Evolutionary conservation across 352 stramenopile species (phyloP), one percentile per base, ranked within the genome.

Genomic region (Pythium phragmitis): DNA sequence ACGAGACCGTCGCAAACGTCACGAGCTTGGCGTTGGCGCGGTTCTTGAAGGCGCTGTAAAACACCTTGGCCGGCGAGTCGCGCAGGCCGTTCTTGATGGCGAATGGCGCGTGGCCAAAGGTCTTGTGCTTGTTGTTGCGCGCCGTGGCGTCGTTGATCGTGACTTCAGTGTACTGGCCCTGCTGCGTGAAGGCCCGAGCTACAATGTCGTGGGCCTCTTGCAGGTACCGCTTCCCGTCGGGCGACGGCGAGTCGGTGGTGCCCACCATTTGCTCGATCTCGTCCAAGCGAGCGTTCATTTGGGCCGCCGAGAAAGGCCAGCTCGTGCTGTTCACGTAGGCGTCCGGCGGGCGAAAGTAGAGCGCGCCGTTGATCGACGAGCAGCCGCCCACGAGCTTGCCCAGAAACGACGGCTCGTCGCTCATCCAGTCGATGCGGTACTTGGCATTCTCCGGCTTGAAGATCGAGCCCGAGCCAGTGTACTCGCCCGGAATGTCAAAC

Each of bases 381-480:
- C 77, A 93, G 17, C 88, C 89, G 50, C 88, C 89, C 0, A 96
- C 69, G 28, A 87, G 73, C 68, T 94, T 93, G 37, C 88, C 88
- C 17, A 89, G 71, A 66, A 68, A 89, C 70, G 80, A 76, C 60
- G 77, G 73, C 19, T 65, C 50, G 16, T 26, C 59, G 36, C 0
- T 70, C 67, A 87, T 70, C 76, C 73, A 88, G 42, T 89, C 77
- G 13, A 82, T 68, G 23, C 71, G 72, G 58, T 85, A 87, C 63
- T 81, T 73, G 13, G 75, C 72, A 48, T 82, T 75, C 2, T 21
- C 65, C 0, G 69, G 8, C 19, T 82, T 84, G 49, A 47, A 69
- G 21, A 42, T 48, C 8, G 66, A 73, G 43, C 19, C 43, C 8
- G 66, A 73, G 43, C 19, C 43, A 67, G 82, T 69, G 55, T 81